These are phyloP conservation scores for Ceratobasidium sp. DNA, from an alignment of 1,284 basidiomycete species.

Conservation along the genomic window DNA sequence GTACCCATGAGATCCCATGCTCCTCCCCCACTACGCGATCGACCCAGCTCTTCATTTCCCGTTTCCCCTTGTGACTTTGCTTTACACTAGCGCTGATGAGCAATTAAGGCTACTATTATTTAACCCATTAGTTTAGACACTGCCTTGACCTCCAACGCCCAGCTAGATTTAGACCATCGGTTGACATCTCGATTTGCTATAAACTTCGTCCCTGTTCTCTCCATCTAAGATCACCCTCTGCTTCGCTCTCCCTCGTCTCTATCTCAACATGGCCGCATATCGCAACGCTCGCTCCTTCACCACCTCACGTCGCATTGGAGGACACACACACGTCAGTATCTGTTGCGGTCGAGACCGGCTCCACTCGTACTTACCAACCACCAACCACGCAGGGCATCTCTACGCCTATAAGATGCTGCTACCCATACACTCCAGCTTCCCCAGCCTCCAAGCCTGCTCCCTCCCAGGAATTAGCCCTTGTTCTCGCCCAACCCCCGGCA, in stretches of 20 bases:
- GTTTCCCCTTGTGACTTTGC: neutral
- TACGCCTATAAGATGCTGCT: slow-evolving; percentile 28
- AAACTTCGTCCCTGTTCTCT: neutral
- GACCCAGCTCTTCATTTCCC: neutral
- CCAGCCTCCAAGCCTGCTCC: slow-evolving; percentile 7
- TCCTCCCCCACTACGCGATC: slow-evolving; percentile 10
- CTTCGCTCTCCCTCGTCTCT: slow-evolving; percentile 1
- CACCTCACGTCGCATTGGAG: neutral
- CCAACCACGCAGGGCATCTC: slow-evolving; percentile 1
- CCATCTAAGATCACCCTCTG: slow-evolving; percentile 19
- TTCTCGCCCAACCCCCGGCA: slow-evolving; percentile 3
- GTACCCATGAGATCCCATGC: slow-evolving; percentile 5
- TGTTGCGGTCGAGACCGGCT: neutral
- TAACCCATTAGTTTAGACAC: slow-evolving; percentile 10
- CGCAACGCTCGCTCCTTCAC: slow-evolving; percentile 9
- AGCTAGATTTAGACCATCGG: slow-evolving; percentile 3
- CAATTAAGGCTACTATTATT: slow-evolving; percentile 3
- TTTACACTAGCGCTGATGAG: slow-evolving; percentile 18
- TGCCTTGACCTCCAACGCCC: neutral
- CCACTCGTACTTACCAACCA: slow-evolving; percentile 4
- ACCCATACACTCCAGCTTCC: slow-evolving; percentile 23
- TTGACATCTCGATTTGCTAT: slow-evolving; percentile 8
- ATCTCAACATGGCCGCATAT: slow-evolving; percentile 14
- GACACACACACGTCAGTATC: slow-evolving; percentile 23
- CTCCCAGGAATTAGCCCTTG: neutral